Evolutionary conservation across 75 land plant species (phyloP).

Genomic region (Azolla pinnata): DNA sequence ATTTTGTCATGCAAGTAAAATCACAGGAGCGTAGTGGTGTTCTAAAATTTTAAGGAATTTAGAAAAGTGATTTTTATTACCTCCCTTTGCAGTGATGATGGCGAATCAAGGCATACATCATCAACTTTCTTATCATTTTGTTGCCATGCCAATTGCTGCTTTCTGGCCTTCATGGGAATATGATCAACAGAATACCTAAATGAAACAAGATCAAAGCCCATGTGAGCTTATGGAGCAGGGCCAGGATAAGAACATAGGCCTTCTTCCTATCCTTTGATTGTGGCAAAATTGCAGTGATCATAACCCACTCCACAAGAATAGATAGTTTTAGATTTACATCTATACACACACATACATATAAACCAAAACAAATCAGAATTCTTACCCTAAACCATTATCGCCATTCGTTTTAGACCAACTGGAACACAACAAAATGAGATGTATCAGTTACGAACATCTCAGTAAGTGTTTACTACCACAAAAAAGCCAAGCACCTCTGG

Average conservation of each 20-base stretch:
- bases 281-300: no score
- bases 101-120: not conserved
- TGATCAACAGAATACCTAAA: not conserved
- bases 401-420: not conserved
- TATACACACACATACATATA: no score
- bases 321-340: no score
- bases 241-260: no score
- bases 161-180: not conserved
- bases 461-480: not conserved
- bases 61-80: not conserved
- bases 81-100: constrained; percentile 2
- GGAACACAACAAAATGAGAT: no score
- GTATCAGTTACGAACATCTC: no score
- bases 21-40: not conserved
- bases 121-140: not conserved
- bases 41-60: not conserved
- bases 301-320: no score
- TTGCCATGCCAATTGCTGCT: constrained; percentile 1
- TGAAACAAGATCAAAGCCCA: not conserved
- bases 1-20: no score
- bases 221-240: no score
- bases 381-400: no score
- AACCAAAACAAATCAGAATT: no score
- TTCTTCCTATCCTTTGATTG: no score
- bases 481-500: constrained; percentile 13